Base-by-base conservation (phyloP, 1,284 basidiomycete genomes). In the Phellopilus nigrolimitatus region DNA sequence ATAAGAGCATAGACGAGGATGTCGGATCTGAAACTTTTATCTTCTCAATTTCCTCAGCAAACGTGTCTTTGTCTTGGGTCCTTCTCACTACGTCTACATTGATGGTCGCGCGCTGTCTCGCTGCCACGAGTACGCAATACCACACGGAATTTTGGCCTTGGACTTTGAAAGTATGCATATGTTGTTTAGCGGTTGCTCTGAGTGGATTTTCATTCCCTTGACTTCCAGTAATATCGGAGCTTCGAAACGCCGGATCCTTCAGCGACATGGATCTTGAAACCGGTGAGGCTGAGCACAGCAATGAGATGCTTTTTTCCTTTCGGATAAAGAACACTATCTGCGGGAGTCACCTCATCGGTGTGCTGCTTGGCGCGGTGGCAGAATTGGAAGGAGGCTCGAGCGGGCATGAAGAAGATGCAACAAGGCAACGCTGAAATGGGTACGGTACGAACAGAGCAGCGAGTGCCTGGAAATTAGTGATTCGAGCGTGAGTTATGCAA, bases 291-390 rank as follows among this genome's bases (percentile, higher is more conserved):
- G 97, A 99, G 62, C 97, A 99, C 66, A 94, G 90, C 62, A 84
- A 99, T 47, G 97, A 99, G 70, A 95, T 99, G 91, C 95, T 98
- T 60, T 74, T 97, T 10, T 93, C 95, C 2, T 98, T 95, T 66
- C 67, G 76, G 55, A 98, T 95, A n/a, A 81, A 87, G 72, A 99
- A 99, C 69, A 99, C 97, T 0, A 95, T 99, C 39, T 99, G 97
- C 61, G 95, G 97, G 0, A 74, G 94, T 46, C 93, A 97, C 63
- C 94, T 97, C 0, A 97, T 99, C 55, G 91, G 92, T 0, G 88
- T 98, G 0, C 72, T 99, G 3, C 72, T 99, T 3, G 87, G 85
- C 3, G 85, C 92, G 2, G 66, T 97, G 31, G 63, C 80, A 1
- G 68, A 70, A 4, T 63, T n/a, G n/a, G n/a, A n/a, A n/a, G n/a